Evolutionary conservation across 306 rosid genomes (phyloP).

Genomic region (Mimosa bimucronata): DNA sequence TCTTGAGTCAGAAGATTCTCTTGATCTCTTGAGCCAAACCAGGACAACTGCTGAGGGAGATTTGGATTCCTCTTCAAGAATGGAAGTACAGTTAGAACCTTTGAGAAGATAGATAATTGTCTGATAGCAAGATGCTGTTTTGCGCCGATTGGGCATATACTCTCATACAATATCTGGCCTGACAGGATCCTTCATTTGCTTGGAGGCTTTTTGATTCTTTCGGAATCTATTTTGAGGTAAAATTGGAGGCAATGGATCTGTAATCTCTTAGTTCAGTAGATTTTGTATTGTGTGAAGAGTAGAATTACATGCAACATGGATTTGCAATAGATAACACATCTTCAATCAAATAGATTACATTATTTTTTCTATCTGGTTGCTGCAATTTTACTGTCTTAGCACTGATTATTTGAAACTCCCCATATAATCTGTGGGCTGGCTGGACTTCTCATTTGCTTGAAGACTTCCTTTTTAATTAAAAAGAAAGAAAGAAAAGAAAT

Average conservation of each 20-base stretch:
- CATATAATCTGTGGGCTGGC: conserved; percentile 25
- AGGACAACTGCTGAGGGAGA: conserved; percentile 51
- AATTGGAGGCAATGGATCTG: conserved; percentile 34
- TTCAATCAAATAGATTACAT: conserved; percentile 39
- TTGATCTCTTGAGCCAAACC: conserved; percentile 69
- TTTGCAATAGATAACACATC: conserved; percentile 33
- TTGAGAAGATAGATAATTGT: conserved; percentile 57
- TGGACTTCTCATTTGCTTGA: conserved; percentile 36
- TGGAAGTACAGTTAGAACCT: conserved; percentile 97
- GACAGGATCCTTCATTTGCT: conserved; percentile 38
- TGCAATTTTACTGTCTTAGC: conserved; percentile 12
- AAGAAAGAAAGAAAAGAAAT: not conserved
- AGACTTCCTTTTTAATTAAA: conserved; percentile 7
- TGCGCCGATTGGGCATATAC: conserved; percentile 33
- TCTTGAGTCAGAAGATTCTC: conserved; percentile 75
- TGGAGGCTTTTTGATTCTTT: conserved; percentile 24
- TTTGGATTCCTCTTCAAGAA: conserved; percentile 52
- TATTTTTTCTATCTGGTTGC: conserved; percentile 30
- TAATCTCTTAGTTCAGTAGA: conserved; percentile 27
- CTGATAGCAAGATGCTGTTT: conserved; percentile 32
- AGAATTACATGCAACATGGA: conserved; percentile 17
- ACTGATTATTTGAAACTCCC: conserved; percentile 36
- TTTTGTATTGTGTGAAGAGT: conserved; percentile 36
- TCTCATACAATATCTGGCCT: conserved; percentile 29
- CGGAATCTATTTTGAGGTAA: conserved; percentile 25